These are phyloP conservation scores for Epichloe gansuensis DNA, from an alignment of 2,329 filamentous ascomycete genomes.

Conservation along the genomic window DNA sequence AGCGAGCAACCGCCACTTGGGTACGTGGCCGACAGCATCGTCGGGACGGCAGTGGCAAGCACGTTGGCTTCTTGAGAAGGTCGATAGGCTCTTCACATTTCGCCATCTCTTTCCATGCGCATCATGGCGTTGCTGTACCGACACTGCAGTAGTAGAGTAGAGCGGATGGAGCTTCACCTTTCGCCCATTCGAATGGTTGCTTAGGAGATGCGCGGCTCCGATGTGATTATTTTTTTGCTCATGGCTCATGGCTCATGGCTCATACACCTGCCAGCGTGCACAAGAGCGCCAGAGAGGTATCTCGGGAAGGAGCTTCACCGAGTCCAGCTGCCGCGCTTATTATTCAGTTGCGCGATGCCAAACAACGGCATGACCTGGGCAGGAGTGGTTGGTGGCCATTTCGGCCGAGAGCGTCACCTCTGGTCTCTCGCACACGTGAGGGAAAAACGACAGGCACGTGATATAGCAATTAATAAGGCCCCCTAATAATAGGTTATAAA, in stretches of 20 bases:
- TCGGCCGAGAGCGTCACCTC: background rate
- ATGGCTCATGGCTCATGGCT: background rate
- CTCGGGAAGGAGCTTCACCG: background rate
- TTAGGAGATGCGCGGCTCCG: background rate
- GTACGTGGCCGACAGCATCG: background rate
- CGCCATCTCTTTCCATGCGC: background rate
- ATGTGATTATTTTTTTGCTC: background rate
- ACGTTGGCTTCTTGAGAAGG: background rate
- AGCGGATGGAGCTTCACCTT: background rate
- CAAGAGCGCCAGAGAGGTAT: background rate
- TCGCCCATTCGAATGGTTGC: background rate
- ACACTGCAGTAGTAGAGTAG: background rate
- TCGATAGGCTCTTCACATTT: background rate
- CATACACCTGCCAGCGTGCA: background rate
- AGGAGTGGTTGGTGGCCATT: background rate
- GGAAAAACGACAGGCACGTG: too few species aligned
- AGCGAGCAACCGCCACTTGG: conserved; percentile 3
- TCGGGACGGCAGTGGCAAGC: conserved; percentile 1
- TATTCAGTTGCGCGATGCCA: background rate
- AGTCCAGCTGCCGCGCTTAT: background rate
- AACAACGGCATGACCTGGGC: background rate
- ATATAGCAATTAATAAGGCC: too few species aligned
- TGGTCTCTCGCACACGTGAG: background rate
- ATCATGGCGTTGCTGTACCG: background rate
- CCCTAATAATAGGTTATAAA: too few species aligned